Evolutionary conservation across 176 grass and related monocot genomes (phyloP).

Genomic region (Cenchrus fungigraminus): DNA sequence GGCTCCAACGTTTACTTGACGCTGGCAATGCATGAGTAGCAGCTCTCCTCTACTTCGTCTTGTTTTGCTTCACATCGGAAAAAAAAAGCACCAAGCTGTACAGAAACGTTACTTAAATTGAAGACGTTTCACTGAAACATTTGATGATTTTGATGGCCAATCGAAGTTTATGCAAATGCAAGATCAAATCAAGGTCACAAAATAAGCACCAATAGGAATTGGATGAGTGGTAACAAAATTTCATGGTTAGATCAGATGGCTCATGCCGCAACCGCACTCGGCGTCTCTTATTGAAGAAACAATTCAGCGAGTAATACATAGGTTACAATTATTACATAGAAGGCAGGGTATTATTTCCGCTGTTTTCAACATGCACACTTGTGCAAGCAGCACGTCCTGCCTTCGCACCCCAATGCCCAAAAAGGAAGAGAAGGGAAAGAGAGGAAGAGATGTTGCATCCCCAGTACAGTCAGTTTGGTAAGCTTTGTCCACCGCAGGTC

Average conservation of each 20-base stretch:
- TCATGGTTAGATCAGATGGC: neutral
- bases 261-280: neutral
- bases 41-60: neutral
- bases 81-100: neutral
- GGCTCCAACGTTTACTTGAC: too few species aligned
- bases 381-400: conserved; percentile 42
- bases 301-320: conserved; percentile 19
- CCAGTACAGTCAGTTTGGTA: conserved; percentile 47
- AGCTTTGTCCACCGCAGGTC: conserved; percentile 32
- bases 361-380: conserved; percentile 45
- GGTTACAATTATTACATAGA: conserved; percentile 37
- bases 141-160: neutral
- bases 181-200: neutral
- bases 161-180: neutral
- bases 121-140: neutral
- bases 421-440: conserved; percentile 30
- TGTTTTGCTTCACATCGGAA: neutral
- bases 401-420: conserved; percentile 31
- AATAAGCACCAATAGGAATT: neutral
- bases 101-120: neutral
- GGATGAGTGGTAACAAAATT: neutral
- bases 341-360: conserved; percentile 41
- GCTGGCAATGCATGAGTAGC: too few species aligned
- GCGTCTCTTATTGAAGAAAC: conserved; percentile 36
- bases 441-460: conserved; percentile 21